A percentile compares a stretch with the other conserved stretches of the same genome.
Evolutionary conservation across 169 alveolate species (phyloP).

Genomic region (Cryptosporidium tyzzeri): DNA sequence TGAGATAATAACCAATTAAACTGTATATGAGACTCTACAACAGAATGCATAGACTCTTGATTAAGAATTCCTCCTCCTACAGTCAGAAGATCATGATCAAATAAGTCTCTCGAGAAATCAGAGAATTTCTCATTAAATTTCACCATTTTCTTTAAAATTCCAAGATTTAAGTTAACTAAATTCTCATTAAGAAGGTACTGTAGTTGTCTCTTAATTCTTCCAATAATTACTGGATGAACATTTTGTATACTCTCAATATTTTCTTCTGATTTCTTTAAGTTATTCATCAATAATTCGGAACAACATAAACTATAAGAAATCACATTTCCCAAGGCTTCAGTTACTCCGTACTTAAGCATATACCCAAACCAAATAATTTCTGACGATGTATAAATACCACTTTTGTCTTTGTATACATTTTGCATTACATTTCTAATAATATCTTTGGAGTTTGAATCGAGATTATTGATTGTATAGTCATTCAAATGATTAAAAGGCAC

Average conservation of each 20-base stretch:
- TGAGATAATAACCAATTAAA: conserved; percentile 65
- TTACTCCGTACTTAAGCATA: conserved; percentile 41
- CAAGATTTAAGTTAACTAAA: conserved; percentile 20
- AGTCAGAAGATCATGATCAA: neutral
- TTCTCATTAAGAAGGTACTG: conserved; percentile 29
- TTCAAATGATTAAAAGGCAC: neutral
- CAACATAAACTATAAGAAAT: conserved; percentile 24
- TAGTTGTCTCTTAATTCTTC: neutral
- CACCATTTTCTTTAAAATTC: conserved; percentile 3
- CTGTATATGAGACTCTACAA: conserved; percentile 20
- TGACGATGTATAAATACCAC: conserved; percentile 31
- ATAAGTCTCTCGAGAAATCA: conserved; percentile 24
- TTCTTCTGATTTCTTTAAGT: conserved; percentile 7
- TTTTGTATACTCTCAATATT: neutral
- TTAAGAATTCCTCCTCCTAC: neutral
- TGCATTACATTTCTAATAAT: conserved; percentile 3
- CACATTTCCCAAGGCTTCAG: conserved; percentile 28
- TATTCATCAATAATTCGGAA: neutral
- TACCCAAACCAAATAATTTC: conserved; percentile 52
- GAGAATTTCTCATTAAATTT: conserved; percentile 29
- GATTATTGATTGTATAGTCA: neutral
- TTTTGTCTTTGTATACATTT: neutral
- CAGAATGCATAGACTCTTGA: conserved; percentile 31
- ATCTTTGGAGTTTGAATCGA: neutral
- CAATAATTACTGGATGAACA: neutral